Base-by-base conservation (phyloP, 2,329 filamentous ascomycete genomes). In the Colletotrichum cuscutae region DNA sequence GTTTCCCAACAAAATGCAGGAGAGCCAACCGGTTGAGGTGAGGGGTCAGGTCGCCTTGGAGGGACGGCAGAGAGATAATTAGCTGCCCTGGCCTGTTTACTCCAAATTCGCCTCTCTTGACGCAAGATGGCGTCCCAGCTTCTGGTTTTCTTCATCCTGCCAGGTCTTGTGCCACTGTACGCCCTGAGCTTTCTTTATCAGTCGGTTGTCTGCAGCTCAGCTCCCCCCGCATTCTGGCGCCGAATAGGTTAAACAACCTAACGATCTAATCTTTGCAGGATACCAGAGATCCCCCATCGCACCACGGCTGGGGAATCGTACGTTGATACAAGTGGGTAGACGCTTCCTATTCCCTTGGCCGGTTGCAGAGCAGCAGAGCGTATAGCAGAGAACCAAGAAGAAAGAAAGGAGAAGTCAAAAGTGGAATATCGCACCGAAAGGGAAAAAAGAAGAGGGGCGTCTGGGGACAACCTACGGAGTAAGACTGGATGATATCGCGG, bases 1-100 rank as follows among this genome's bases (percentile, higher is more conserved):
- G 65, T 54, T 42, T 42, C 65, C 70, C 70, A 72, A 72, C 70
- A 72, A 72, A 72, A 72, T 72, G 70, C 69, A 72, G 35, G 59
- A 49, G 53, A 53, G 60, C 35, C 15, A 26, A 56, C 46, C 30
- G 69, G 69, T 72, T 72, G 69, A 69, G 69, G 42, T 72, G 70
- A 72, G 70, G 70, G 70, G 70, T 72, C 37, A 42, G 5, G 37
- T 42, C 37, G 37, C 37, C 37, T 42, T 42, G 19, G 19, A 54
- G 11, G 42, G 15, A 37, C 5, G 30, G 24, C 15, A 28, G 37
- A 67, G 26, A 22, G 26, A 22, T 30, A 42, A 24, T 46, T 52
- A 30, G 60, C 42, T 22, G 37, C 12, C 26, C 24, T 15, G 37
- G 19, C 26, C 24, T 7, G 37, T 30, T 59, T 37, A 52, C 30